Evolutionary conservation across 352 stramenopile genomes (phyloP), one percentile per base, ranked within the genome.

Genomic region (Plasmopara halstedii): DNA sequence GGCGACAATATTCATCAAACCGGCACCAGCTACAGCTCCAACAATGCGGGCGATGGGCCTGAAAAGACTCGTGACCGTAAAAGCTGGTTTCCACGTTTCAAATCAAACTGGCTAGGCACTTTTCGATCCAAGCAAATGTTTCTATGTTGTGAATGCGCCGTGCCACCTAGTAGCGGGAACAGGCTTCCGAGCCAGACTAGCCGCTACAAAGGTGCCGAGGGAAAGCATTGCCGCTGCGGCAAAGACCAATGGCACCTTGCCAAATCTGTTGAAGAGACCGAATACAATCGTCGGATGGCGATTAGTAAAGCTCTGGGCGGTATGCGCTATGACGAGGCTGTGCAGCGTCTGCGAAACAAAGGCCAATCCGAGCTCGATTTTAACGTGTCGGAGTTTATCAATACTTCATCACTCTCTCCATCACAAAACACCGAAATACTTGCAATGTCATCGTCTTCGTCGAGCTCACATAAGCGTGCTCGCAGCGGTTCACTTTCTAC

Each of bases 91-190:
- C 81, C 81, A 22, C 81, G 81, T 42, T 92, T 92, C 64, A 92
- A 92, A 55, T 90, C 78, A 33, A 92, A 88, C 39, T 87, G 78
- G 73, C 61, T 89, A n/a, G 81, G 81, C 50, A 88, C 74, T 20
- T 92, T 85, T 54, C 78, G 81, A 33, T 88, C 77, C 51, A 89
- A 87, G 70, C 72, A 88, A 59, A 89, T 89, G 76, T 92, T 88
- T 54, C 52, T 66, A 19, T 89, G 79, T 57, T 92, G 81, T 38
- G 81, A 92, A 58, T 92, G 81, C 50, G 80, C 74, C 6, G 70
- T 62, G 20, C 53, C 70, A 50, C 32, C 56, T 2, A 50, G 48
- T 39, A 58, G 31, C 26, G 41, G 33, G 20, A 48, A 46, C 21
- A 53, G 47, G 14, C 45, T 64, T 15, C 57, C 50, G 20, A 67